Evolutionary conservation across 371 early-diverging fungal species (phyloP), one percentile per base, ranked within the genome.

Genomic region (Syncephalastrum contaminatum): DNA sequence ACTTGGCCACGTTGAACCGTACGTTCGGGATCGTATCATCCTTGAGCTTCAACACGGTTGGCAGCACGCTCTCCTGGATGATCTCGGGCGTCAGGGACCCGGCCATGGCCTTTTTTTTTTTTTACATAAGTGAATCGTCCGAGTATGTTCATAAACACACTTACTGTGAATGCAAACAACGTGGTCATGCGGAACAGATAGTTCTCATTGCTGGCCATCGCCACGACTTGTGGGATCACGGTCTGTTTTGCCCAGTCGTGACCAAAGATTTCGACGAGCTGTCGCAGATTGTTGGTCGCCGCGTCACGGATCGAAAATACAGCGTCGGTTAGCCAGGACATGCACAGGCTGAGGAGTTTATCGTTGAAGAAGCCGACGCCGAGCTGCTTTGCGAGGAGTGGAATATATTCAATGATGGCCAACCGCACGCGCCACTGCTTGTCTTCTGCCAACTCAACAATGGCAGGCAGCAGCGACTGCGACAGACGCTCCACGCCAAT

Each of bases 401-500:
- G 99, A 60, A 97, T 96, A 69, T 96, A 94, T 69, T 97, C 97
- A 69, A 99, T 96, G 60, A 99, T 97, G 3, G 98, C 98, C 59
- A 96, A 74, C 27, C 99, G 93, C 54, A 98, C 97, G 43, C 99
- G 93, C 99, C 99, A 99, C 67, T 97, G 97, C 80, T 96, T 96
- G 72, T 99, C 99, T 75, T 99, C 96, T 43, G 98, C 95, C 43
- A 99, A 81, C 64, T 97, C 97, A 22, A 97, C 92, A 63, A 99
- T 97, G 2, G 99, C 99, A 10, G 98, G 98, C 43, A 99, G 80
- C 44, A 99, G 82, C 22, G 95, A 95, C 66, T 96, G 95, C 22
- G 98, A 96, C 39, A 99, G 84, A 18, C 94, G 87, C 54, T 99
- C 97, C 63, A 99, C 93, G 50, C 99, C 99, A 62, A 99, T 96